Percentiles rank a stretch among this genome's conserved stretches.
Evolutionary conservation across 1,284 basidiomycete genomes (phyloP).

Genomic region (Trichosporon asahii): DNA sequence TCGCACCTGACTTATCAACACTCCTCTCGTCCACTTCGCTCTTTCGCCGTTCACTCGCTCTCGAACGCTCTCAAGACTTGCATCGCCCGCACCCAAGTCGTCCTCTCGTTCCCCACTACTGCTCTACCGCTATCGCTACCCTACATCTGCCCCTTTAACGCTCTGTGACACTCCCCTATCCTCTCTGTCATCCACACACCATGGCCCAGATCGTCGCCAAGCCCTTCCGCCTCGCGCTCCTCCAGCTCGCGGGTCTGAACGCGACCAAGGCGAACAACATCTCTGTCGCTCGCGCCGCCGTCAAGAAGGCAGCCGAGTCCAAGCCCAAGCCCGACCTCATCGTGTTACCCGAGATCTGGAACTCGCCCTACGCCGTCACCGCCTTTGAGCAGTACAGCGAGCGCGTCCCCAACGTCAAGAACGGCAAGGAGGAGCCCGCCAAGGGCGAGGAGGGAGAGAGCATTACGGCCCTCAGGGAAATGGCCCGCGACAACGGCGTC

Average conservation of each 20-base stretch:
- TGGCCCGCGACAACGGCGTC: slow-evolving; percentile 73
- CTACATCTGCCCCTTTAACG: background rate
- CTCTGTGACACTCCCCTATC: background rate
- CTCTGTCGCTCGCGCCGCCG: slow-evolving; percentile 72
- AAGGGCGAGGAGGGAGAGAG: slow-evolving; percentile 60
- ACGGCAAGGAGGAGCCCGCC: slow-evolving; percentile 14
- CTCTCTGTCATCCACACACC: slow-evolving; percentile 8
- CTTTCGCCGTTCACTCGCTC: background rate
- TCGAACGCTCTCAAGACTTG: background rate
- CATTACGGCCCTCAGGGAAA: slow-evolving; percentile 73
- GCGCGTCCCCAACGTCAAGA: slow-evolving; percentile 58
- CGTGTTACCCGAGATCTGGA: slow-evolving; percentile 96
- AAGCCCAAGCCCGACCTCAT: slow-evolving; percentile 66
- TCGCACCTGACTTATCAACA: slow-evolving; percentile 5
- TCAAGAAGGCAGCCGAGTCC: slow-evolving; percentile 62
- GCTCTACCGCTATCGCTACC: background rate
- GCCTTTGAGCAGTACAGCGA: slow-evolving; percentile 84
- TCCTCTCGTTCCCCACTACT: background rate
- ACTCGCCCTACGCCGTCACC: slow-evolving; percentile 87
- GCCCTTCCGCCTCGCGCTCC: slow-evolving; percentile 76
- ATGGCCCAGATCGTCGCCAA: slow-evolving; percentile 53
- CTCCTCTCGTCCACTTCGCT: background rate
- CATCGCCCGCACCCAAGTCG: background rate
- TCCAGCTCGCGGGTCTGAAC: slow-evolving; percentile 73
- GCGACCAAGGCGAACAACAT: slow-evolving; percentile 71